Base-by-base conservation (phyloP, 2,329 filamentous ascomycete species). In the Fusarium sp. region DNA sequence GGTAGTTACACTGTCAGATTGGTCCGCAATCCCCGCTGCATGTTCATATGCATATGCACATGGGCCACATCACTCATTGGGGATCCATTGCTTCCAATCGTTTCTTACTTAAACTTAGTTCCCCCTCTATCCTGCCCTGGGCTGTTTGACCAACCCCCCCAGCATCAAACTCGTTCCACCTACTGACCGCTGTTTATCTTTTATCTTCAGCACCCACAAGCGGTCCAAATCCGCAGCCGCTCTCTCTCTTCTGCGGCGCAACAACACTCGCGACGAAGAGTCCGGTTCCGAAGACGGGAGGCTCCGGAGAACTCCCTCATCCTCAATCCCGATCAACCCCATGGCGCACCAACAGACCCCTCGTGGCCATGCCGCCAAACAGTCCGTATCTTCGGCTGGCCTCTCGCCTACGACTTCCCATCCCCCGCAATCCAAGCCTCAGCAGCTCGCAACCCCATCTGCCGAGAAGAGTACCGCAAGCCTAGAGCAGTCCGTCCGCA, bases 401-500 rank as follows among this genome's bases (percentile, higher is more conserved):
- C 70, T 84, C 48, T 80, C 79, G 67, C 81, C 83, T 26, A 77
- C 78, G 75, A 83, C 22, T 82, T 82, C 52, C 66, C 74, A 70
- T 32, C 76, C 78, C 56, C 64, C 59, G 41, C 67, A 57, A 52
- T 61, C 47, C 43, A 64, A 65, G 47, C 56, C 58, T 20, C 56
- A 64, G 43, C 67, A 65, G 33, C 74, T 74, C 72, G 58, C 77
- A 72, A 63, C 77, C 62, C 75, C 72, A 53, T 63, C 74, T 67
- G 72, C 74, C 40, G 82, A 83, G 50, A 86, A 83, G 74, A 80
- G 62, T 51, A 58, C 78, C 26, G 79, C 76, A 35, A 89, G 88
- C 24, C 92, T 99, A 60, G 94, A 99, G 77, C 94, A 97, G 79
- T 97, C 95, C 0, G 93, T 99, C 53, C 89, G 92, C 76, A 94